A percentile compares a stretch with the other conserved stretches of the same genome.
Conservation (phyloP, 768 basidiomycete species). For the Kwoniella pini region DNA sequence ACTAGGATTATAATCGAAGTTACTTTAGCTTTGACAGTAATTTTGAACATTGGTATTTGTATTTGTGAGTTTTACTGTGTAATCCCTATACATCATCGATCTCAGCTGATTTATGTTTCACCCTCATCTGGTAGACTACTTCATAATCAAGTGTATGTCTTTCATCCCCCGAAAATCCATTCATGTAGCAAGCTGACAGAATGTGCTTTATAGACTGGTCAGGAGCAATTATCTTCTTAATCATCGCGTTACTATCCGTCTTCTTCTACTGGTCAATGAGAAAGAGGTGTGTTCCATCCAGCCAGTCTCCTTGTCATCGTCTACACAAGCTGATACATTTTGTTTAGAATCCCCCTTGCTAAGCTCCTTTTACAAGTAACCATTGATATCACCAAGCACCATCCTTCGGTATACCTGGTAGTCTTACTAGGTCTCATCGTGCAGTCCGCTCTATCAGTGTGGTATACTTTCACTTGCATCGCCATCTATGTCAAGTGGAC, state of each 20-base stretch:
- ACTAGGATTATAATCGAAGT: conserved; percentile 70
- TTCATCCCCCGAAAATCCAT: not conserved
- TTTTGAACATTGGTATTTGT: conserved; percentile 65
- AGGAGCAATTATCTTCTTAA: conserved; percentile 79
- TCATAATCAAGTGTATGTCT: conserved; percentile 47
- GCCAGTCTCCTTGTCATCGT: too few species aligned
- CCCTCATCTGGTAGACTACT: conserved; percentile 32
- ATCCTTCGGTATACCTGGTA: conserved; percentile 75
- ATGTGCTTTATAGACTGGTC: conserved; percentile 57
- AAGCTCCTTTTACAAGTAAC: conserved; percentile 76
- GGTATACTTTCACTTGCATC: conserved; percentile 75
- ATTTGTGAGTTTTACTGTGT: conserved; percentile 78
- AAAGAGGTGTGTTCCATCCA: conserved; percentile 51
- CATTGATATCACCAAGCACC: conserved; percentile 81
- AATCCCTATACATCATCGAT: not conserved
- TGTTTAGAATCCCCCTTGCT: conserved; percentile 70
- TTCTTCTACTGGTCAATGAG: conserved; percentile 65
- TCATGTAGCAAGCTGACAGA: not conserved
- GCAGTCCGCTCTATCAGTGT: conserved; percentile 72
- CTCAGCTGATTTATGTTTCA: conserved; percentile 16
- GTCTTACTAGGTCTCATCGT: conserved; percentile 69
- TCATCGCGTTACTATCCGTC: conserved; percentile 74
- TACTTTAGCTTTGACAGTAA: conserved; percentile 47
- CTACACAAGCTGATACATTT: too few species aligned
- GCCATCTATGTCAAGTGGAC: conserved; percentile 76